A percentile compares a stretch with the other conserved stretches of the same genome.
phyloP scores from a whole-genome alignment of 2,329 filamentous ascomycete genomes.

The Ceratocystis cubensis region DNA sequence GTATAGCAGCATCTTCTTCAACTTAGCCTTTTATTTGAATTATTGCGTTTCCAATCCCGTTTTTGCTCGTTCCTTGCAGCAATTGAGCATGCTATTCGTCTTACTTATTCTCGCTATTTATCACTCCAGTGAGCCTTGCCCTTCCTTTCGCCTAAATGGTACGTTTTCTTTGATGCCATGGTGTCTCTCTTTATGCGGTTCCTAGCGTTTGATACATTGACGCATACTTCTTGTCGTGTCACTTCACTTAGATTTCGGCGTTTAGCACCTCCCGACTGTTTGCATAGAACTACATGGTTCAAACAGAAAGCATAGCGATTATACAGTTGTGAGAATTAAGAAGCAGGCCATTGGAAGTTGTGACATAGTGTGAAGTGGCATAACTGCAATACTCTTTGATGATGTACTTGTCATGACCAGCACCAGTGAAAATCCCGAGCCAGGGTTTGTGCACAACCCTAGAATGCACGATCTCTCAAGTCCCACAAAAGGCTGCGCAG shows the following conservation, averaged over 20 bases:
- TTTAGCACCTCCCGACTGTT: no score
- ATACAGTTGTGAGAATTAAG: no score
- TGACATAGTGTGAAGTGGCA: no score
- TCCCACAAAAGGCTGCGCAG: neutral
- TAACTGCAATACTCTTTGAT: no score
- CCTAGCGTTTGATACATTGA: neutral
- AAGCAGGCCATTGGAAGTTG: no score
- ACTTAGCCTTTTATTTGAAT: neutral
- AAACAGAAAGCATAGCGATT: no score
- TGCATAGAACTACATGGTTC: no score
- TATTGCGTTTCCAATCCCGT: neutral
- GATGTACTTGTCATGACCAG: neutral
- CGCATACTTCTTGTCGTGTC: neutral
- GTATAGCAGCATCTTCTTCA: neutral
- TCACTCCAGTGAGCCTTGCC: neutral
- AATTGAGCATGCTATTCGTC: neutral
- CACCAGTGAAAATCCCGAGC: no score
- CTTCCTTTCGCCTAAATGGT: neutral
- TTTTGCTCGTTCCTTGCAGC: neutral
- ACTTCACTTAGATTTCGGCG: neutral
- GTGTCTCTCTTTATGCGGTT: neutral
- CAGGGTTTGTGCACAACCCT: neutral
- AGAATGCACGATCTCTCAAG: neutral
- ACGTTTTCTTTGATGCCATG: neutral
- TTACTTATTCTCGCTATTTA: neutral